Evolutionary conservation across 192 early-diverging fungal genomes (phyloP), one percentile per base, ranked within the genome.

Genomic region (Haplosporangium gracile): DNA sequence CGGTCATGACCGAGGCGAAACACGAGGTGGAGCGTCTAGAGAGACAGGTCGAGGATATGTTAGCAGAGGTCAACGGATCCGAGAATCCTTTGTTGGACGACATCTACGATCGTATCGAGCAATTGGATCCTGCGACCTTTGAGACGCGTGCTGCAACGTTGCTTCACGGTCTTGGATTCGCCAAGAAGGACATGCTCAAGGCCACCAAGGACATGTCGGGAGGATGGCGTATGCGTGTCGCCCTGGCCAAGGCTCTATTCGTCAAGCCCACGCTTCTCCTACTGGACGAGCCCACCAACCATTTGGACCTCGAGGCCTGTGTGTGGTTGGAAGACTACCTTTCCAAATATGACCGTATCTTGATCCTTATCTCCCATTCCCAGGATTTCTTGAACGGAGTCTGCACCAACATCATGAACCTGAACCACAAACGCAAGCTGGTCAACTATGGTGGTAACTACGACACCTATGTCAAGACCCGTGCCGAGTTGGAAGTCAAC

Each of bases 191-290:
- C 74, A 99, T 99, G 98, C 90, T 93, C 82, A 95, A 96, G 89
- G 92, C 92, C 77, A 99, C 99, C 72, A 98, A 96, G 93, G 97
- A 98, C 86, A 94, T 99, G 88, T 99, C 98, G 84, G 99, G 99
- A 94, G 99, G 99, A 84, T 99, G 99, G 99, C 94, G 99, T 80
- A 99, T 99, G 99, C 93, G 99, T 86, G 99, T 99, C 45, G 96
- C 98, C 8, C 93, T 99, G 38, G 97, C 99, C 55, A 93, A 96
- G 83, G 98, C 98, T 53, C 91, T 99, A 90, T 99, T 99, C 90
- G 95, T 96, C 83, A 96, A 94, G 77, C 99, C 99, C n/a, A 95
- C 96, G 74, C 85, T 96, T 69, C 89, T 97, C 68, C 89, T 97
- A 60, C 92, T 99, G 43, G 98, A 99, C 88, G 96, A 97, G 92